Evolutionary conservation across 331 rosid genomes (phyloP), one percentile per base, ranked within the genome.

Genomic region (Pyracantha coccinea): DNA sequence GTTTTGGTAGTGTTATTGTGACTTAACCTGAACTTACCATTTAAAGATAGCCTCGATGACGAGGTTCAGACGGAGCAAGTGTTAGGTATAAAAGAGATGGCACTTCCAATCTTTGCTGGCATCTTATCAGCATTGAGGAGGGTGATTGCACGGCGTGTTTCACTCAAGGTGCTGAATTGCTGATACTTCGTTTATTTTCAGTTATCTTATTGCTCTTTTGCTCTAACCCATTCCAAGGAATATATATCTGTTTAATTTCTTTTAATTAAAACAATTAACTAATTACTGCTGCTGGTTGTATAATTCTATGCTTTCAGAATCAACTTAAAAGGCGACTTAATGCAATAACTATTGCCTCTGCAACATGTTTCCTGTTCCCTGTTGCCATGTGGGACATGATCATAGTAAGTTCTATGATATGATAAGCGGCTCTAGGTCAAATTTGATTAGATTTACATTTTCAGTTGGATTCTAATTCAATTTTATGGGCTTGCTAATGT

Each of bases 301-400:
- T 41, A 54, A 73, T 81, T 50, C 58, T 74, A 21, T 81, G 69
- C 69, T 83, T 78, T 72, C 90, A 95, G 97, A 95, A 90, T 83
- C 99, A 95, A 89, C 96, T 95, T 71, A 95, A 89, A 85, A 88
- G 96, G 86, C 81, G 98, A 67, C 99, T 95, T 68, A 91, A 95
- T 89, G 91, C 97, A 72, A 71, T 92, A 77, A 90, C 97, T 68
- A 83, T 95, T 83, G 93, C 97, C 80, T 92, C 97, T 74, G 96
- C 99, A 16, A 90, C 97, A 6, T 95, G 99, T 80, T 92, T 95
- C 83, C 87, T 95, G 81, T 92, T 95, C 88, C 99, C 97, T 64
- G 79, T 89, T 69, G 98, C 99, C 84, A 90, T 95, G 97, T 92
- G 97, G 98, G 97, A 90, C 65, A 67, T 88, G 69, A 92, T 95